These are phyloP conservation scores for Meripilus lineatus DNA, from an alignment of 1,284 basidiomycete genomes.

Conservation along the genomic window DNA sequence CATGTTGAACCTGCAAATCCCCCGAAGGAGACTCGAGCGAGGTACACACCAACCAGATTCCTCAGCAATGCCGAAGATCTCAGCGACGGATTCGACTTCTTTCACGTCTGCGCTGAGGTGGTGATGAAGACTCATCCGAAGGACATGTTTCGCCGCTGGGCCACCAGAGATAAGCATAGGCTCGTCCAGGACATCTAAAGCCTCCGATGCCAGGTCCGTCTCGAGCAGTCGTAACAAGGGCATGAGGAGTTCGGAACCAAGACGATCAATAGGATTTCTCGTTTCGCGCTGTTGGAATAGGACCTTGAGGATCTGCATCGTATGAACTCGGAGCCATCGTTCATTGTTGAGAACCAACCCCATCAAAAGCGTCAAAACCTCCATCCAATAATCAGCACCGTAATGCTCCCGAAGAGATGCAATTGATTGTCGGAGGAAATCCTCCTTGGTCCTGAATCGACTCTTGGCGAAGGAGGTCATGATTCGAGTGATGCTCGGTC, in stretches of 20 bases:
- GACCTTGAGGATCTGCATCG: slow-evolving; percentile 86
- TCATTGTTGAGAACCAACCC: slow-evolving; percentile 84
- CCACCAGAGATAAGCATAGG: slow-evolving; percentile 77
- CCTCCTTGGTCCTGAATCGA: slow-evolving; percentile 90
- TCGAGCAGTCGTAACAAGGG: slow-evolving; percentile 84
- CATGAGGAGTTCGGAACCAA: slow-evolving; percentile 87
- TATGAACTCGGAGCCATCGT: slow-evolving; percentile 77
- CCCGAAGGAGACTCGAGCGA: slow-evolving; percentile 55
- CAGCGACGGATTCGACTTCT: slow-evolving; percentile 47
- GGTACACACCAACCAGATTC: slow-evolving; percentile 85
- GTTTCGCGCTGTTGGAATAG: slow-evolving; percentile 86
- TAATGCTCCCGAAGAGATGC: slow-evolving; percentile 82
- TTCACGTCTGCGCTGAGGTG: slow-evolving; percentile 38
- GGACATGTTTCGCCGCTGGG: slow-evolving; percentile 76
- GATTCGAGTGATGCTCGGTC: slow-evolving; percentile 77
- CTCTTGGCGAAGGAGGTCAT: slow-evolving; percentile 86
- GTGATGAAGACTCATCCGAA: slow-evolving; percentile 80
- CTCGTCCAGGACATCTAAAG: slow-evolving; percentile 89
- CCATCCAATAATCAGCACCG: slow-evolving; percentile 62
- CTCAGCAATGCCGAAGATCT: slow-evolving; percentile 78
- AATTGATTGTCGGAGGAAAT: slow-evolving; percentile 89
- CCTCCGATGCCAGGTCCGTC: slow-evolving; percentile 80
- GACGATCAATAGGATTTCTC: slow-evolving; percentile 63
- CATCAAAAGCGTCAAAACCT: slow-evolving; percentile 78
- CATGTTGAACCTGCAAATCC: slow-evolving; percentile 70